phyloP scores from a whole-genome alignment of 768 basidiomycete genomes.

The Dentipellis sp. region DNA sequence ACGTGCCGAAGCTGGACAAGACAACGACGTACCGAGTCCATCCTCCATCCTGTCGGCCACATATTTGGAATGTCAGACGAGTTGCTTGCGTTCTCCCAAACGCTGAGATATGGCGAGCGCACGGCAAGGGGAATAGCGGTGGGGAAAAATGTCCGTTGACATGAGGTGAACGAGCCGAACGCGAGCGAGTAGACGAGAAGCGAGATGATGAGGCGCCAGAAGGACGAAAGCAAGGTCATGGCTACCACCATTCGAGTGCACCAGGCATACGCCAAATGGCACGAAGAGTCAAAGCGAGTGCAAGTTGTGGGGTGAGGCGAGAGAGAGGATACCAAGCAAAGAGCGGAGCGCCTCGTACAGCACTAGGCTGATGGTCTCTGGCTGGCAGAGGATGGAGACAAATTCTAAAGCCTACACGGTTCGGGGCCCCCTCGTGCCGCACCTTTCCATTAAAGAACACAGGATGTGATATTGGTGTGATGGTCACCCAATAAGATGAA shows the following conservation, averaged over 20 bases:
- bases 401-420: too few species aligned
- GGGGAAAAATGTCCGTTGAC: constrained; percentile 13
- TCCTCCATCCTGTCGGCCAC: constrained; percentile 15
- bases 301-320: too few species aligned
- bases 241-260: neutral
- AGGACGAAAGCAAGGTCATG: neutral
- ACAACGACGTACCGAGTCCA: neutral
- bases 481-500: too few species aligned
- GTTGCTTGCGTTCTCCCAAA: constrained; percentile 11
- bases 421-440: too few species aligned
- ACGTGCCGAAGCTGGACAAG: neutral
- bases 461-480: too few species aligned
- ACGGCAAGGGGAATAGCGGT: constrained; percentile 18
- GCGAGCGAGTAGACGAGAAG: neutral
- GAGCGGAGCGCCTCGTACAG: too few species aligned
- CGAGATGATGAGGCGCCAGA: neutral
- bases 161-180: neutral
- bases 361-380: too few species aligned
- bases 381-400: too few species aligned
- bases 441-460: too few species aligned
- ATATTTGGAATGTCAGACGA: neutral
- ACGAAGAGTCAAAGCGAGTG: neutral
- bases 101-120: constrained; percentile 19
- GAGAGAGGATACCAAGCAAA: too few species aligned
- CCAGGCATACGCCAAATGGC: neutral